These are phyloP conservation scores for Kodamaea laetipori DNA, from an alignment of 805 yeast species.

Conservation along the genomic window DNA sequence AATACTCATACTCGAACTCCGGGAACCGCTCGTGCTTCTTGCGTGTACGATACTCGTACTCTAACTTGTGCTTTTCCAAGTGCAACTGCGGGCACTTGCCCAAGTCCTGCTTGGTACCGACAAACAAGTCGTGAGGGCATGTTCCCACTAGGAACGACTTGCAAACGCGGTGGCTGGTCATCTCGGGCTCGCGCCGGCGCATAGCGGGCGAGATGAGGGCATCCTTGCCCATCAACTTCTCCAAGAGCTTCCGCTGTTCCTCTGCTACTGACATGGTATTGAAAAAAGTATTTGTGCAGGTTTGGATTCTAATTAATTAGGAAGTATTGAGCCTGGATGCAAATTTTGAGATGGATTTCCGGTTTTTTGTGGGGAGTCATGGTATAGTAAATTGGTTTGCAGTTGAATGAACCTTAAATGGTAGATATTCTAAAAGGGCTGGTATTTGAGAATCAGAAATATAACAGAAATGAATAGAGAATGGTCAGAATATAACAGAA, in stretches of 20 bases:
- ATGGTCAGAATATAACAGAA: no score
- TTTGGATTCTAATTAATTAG: no score
- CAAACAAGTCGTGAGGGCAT: conserved; percentile 83
- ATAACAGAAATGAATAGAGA: no score
- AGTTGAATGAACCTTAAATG: no score
- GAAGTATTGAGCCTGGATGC: no score
- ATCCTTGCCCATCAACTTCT: conserved; percentile 78
- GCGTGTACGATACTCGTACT: conserved; percentile 57
- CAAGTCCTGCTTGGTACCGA: conserved; percentile 77
- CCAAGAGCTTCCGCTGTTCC: conserved; percentile 72
- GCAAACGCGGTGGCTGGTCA: conserved; percentile 59
- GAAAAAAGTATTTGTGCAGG: no score
- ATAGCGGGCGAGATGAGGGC: conserved; percentile 38
- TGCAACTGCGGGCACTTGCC: conserved; percentile 82
- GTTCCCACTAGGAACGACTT: conserved; percentile 80
- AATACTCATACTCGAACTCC: conserved; percentile 52
- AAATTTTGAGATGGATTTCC: no score
- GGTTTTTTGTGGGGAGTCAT: no score
- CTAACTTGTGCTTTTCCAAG: conserved; percentile 68
- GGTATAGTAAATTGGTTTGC: no score
- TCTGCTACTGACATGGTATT: conserved; percentile 48
- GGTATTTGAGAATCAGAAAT: no score
- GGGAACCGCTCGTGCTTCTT: conserved; percentile 49
- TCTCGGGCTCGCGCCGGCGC: conserved; percentile 42
- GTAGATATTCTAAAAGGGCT: no score